phyloP scores from a whole-genome alignment of 345 rosid genomes.

The Geranium brycei region DNA sequence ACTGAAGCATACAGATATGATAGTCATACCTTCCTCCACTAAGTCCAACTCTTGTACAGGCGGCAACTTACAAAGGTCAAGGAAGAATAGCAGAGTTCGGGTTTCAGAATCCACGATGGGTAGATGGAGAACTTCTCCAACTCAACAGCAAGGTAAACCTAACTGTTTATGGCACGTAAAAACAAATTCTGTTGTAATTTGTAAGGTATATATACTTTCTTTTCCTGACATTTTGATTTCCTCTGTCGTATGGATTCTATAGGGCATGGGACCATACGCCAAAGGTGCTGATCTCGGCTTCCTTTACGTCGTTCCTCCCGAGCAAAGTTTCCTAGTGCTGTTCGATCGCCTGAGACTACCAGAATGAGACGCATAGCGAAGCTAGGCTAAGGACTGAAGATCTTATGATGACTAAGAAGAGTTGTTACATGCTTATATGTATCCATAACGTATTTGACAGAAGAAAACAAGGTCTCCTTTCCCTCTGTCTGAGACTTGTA shows the following conservation, averaged over 20 bases:
- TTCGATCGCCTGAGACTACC: constrained; percentile 79
- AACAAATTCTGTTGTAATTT: too few species aligned
- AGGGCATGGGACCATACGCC: constrained; percentile 76
- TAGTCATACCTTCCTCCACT: not conserved
- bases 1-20: too few species aligned
- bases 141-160: not conserved
- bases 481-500: too few species aligned
- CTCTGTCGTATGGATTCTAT: not conserved
- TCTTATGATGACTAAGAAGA: too few species aligned
- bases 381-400: too few species aligned
- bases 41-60: not conserved
- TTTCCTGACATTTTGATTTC: constrained; percentile 1
- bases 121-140: constrained; percentile 2
- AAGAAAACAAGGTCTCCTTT: too few species aligned
- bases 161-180: not conserved
- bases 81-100: constrained; percentile 1
- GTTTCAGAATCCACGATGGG: constrained; percentile 1
- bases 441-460: too few species aligned
- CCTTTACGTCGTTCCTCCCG: constrained; percentile 70
- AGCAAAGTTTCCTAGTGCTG: constrained; percentile 81
- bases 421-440: too few species aligned
- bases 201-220: too few species aligned
- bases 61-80: not conserved
- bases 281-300: constrained; percentile 91
- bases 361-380: constrained; percentile 20